These are phyloP conservation scores for Ustilago trichophora DNA, from an alignment of 1,284 basidiomycete species.

Conservation along the genomic window DNA sequence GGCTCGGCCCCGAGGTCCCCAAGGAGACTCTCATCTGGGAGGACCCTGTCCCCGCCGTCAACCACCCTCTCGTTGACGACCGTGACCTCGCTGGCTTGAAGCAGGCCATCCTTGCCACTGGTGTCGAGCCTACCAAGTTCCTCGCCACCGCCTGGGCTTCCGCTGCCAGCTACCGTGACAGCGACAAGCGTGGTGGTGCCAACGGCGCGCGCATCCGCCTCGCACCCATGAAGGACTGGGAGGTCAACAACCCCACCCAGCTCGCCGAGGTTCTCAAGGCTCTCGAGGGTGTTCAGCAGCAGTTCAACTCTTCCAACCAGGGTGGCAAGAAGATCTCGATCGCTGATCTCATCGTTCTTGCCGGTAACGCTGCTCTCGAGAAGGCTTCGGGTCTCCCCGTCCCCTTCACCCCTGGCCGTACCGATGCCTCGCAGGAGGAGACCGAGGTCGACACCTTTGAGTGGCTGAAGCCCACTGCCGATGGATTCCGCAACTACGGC, in stretches of 20 bases:
- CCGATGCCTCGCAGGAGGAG: conserved; percentile 34
- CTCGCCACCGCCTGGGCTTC: conserved; percentile 35
- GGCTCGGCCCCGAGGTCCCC: conserved; percentile 42
- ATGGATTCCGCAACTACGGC: conserved; percentile 43
- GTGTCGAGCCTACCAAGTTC: conserved; percentile 40
- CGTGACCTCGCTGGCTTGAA: conserved; percentile 39
- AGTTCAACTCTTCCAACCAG: conserved; percentile 39
- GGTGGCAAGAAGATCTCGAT: conserved; percentile 44
- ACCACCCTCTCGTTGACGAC: conserved; percentile 36
- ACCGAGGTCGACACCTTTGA: conserved; percentile 36
- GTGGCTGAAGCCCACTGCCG: conserved; percentile 33
- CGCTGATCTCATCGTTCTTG: conserved; percentile 38
- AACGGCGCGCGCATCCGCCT: conserved; percentile 41
- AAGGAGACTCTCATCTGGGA: conserved; percentile 40
- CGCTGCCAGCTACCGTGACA: conserved; percentile 33
- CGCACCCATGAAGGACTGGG: conserved; percentile 45
- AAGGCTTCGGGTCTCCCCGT: conserved; percentile 37
- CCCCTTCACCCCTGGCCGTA: conserved; percentile 40
- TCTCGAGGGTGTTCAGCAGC: conserved; percentile 40
- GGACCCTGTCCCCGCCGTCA: conserved; percentile 28
- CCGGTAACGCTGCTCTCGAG: conserved; percentile 41
- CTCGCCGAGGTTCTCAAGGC: conserved; percentile 35
- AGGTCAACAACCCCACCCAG: conserved; percentile 38
- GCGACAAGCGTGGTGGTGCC: conserved; percentile 44
- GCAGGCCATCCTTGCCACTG: conserved; percentile 36